phyloP scores from a whole-genome alignment of 768 basidiomycete genomes.

The Suillus americanus region DNA sequence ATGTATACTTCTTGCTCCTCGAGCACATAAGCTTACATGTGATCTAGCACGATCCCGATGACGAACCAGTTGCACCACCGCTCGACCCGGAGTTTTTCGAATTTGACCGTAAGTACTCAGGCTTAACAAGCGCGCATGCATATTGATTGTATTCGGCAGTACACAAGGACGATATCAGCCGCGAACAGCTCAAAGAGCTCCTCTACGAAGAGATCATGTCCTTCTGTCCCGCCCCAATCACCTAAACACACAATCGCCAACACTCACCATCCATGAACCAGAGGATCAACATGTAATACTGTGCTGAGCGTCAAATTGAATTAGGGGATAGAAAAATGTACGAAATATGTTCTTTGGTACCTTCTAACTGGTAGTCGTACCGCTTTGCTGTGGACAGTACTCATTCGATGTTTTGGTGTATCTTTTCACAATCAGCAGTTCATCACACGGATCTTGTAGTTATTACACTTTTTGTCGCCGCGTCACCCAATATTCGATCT shows the following conservation, averaged over 20 bases:
- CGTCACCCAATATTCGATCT: not conserved
- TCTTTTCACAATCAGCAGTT: not conserved
- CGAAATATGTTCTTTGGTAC: slow-evolving; percentile 4
- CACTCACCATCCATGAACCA: not conserved
- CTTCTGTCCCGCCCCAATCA: slow-evolving; percentile 69
- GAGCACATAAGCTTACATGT: slow-evolving; percentile 9
- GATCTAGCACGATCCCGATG: slow-evolving; percentile 86
- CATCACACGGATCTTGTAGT: not conserved
- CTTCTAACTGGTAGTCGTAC: not conserved
- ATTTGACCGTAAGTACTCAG: slow-evolving; percentile 73
- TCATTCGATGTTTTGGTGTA: slow-evolving; percentile 3
- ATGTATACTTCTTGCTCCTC: slow-evolving; percentile 24
- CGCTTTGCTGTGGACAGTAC: not conserved
- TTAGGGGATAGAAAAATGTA: not conserved
- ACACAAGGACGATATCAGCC: slow-evolving; percentile 93
- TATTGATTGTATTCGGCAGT: slow-evolving; percentile 42
- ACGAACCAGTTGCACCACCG: slow-evolving; percentile 95
- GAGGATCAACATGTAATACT: not conserved
- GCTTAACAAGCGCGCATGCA: not conserved
- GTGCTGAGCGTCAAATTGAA: not conserved
- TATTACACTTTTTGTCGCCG: not conserved
- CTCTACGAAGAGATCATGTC: slow-evolving; percentile 94
- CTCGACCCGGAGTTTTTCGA: slow-evolving; percentile 96
- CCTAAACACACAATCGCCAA: slow-evolving; percentile 18
- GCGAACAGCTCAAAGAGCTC: slow-evolving; percentile 93